Evolutionary conservation across 495 filamentous ascomycete genomes (phyloP), one percentile per base, ranked within the genome.

Genomic region (Penicillium canescens): DNA sequence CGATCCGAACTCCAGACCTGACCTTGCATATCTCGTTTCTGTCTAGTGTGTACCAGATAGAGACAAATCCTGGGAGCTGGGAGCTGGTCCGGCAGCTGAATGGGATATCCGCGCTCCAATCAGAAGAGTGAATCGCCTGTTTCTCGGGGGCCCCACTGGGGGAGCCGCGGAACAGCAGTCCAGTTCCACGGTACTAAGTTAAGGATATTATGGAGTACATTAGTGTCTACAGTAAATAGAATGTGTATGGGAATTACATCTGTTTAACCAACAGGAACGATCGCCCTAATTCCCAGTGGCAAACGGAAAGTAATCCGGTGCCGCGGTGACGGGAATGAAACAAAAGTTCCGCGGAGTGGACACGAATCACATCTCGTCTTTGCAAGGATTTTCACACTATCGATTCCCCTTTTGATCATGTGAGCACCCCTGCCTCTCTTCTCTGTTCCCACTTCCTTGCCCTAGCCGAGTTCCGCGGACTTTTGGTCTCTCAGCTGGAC

Each of bases 311-410:
- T 59, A 60, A 65, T 63, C 70, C 67, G 65, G 61, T 70, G 70
- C 70, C 70, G 68, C 70, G 70, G 64, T 63, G 71, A 69, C 65
- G 70, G 68, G 68, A 71, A 62, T 49, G 42, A 65, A 64, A 56
- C 43, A 52, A 44, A 54, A 34, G 44, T 46, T 50, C 52, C 51
- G 57, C 54, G 50, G 9, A 57, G 45, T 56, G 61, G 55, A 51
- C 39, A 48, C 47, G 26, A 38, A 44, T 54, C 46, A 42, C 39
- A 42, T 59, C 41, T 55, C 34, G 37, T 42, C 57, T 50, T 56
- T 60, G 50, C 52, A 42, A 55, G 47, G 56, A 62, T 62, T 57
- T 59, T 60, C 56, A 42, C 50, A 45, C 61, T 64, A 71, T 65
- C 57, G 63, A 69, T 42, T 61, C 56, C 26, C 13, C 34, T 43